Evolutionary conservation across 2,329 filamentous ascomycete genomes (phyloP).

Genomic region (Venturia nashicola): DNA sequence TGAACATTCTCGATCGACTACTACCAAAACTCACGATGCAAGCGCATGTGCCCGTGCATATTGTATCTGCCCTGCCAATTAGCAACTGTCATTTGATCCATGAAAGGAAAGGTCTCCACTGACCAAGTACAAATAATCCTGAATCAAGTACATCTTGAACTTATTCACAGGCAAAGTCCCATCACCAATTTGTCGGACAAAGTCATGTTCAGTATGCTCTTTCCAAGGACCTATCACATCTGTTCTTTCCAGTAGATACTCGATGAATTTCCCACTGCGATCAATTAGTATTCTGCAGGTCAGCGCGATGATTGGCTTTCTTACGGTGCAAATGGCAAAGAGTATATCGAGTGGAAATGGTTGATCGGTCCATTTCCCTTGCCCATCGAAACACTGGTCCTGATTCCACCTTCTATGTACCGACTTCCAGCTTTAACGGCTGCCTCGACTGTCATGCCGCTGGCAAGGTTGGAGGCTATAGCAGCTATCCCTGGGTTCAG

Average conservation of each 20-base stretch:
- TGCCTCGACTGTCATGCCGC: constrained; percentile 40
- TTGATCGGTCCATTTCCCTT: constrained; percentile 61
- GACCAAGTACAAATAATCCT: constrained; percentile 86
- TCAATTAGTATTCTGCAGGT: not conserved
- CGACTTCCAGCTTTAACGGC: constrained; percentile 57
- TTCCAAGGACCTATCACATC: constrained; percentile 68
- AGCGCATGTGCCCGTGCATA: not conserved
- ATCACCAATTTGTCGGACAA: constrained; percentile 64
- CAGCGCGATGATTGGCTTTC: constrained; percentile 15
- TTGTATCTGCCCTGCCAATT: not conserved
- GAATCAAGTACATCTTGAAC: constrained; percentile 81
- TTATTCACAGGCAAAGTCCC: constrained; percentile 62
- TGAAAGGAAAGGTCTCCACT: constrained; percentile 13
- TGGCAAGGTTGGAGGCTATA: constrained; percentile 60
- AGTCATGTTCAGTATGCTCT: constrained; percentile 66
- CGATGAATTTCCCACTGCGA: constrained; percentile 56
- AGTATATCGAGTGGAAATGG: constrained; percentile 62
- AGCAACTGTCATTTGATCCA: not conserved
- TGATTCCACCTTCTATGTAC: constrained; percentile 62
- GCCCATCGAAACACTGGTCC: constrained; percentile 49
- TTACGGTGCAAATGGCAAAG: constrained; percentile 54
- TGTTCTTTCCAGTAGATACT: constrained; percentile 64
- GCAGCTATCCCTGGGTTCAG: constrained; percentile 39
- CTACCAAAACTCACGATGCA: not conserved
- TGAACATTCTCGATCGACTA: constrained; percentile 27